Percentiles rank a stretch among this genome's conserved stretches.
Conservation (phyloP, 164 flowering plant genomes). For the Aristolochia californica region DNA sequence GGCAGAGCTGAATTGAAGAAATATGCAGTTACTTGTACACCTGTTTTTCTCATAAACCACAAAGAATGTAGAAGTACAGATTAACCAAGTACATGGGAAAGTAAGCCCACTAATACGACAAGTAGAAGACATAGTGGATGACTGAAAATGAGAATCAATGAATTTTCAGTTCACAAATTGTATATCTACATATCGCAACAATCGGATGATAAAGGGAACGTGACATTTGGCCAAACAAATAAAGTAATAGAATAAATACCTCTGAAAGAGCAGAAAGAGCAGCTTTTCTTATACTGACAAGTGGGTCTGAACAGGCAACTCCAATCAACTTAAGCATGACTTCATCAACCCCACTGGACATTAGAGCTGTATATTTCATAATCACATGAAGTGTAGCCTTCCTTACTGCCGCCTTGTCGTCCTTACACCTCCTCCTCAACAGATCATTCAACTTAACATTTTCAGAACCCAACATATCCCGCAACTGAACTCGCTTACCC, state of each 20-base stretch:
- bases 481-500: slow-evolving; percentile 23
- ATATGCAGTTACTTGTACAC: too few species aligned
- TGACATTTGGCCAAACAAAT: too few species aligned
- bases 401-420: slow-evolving; percentile 92
- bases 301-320: slow-evolving; percentile 89
- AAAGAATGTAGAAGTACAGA: too few species aligned
- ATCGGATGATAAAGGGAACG: too few species aligned
- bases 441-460: slow-evolving; percentile 36
- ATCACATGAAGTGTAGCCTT: slow-evolving; percentile 72
- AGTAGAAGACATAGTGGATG: too few species aligned
- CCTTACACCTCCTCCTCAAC: slow-evolving; percentile 65
- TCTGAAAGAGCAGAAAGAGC: slow-evolving; percentile 86
- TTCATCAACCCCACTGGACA: slow-evolving; percentile 49
- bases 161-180: too few species aligned
- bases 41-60: too few species aligned
- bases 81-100: too few species aligned
- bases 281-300: slow-evolving; percentile 89
- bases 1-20: too few species aligned
- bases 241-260: slow-evolving; percentile 31
- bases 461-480: slow-evolving; percentile 38
- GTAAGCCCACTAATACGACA: too few species aligned
- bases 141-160: too few species aligned
- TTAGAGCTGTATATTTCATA: slow-evolving; percentile 48
- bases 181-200: too few species aligned
- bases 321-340: slow-evolving; percentile 64